These are phyloP conservation scores for Cutaneotrichosporon daszewskae DNA, from an alignment of 1,284 basidiomycete genomes.

Conservation along the genomic window DNA sequence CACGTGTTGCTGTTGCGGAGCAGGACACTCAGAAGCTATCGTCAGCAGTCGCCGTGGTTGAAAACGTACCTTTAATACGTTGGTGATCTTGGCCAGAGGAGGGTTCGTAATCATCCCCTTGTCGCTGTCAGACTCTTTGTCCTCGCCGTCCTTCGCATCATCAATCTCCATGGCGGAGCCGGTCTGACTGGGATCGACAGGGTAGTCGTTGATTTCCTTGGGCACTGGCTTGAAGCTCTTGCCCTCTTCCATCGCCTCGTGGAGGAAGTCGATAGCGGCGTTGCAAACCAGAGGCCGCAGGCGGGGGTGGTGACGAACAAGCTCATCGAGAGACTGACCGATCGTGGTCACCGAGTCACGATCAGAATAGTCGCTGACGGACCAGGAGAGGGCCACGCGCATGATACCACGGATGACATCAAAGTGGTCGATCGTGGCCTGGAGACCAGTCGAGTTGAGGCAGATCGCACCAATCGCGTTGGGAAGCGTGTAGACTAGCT, in stretches of 20 bases:
- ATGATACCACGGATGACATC: conserved; percentile 79
- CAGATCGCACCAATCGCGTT: conserved; percentile 97
- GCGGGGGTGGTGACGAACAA: conserved; percentile 90
- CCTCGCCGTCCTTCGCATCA: conserved; percentile 10
- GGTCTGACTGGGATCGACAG: conserved; percentile 8
- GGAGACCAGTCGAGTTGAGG: conserved; percentile 83
- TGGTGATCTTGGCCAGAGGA: conserved; percentile 20
- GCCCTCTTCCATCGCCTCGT: conserved; percentile 54
- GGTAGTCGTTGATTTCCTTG: conserved; percentile 21
- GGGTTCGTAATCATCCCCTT: conserved; percentile 17
- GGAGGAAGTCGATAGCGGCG: conserved; percentile 63
- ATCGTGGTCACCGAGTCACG: conserved; percentile 87
- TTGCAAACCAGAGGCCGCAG: conserved; percentile 75
- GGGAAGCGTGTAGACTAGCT: conserved; percentile 86
- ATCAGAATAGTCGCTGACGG: conserved; percentile 74
- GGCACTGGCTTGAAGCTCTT: conserved; percentile 21
- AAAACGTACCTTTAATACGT: conserved; percentile 24
- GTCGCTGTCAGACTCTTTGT: conserved; percentile 1
- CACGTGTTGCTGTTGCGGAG: conserved; percentile 55
- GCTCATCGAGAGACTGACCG: conserved; percentile 87
- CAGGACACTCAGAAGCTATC: conserved; percentile 5
- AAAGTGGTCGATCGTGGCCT: conserved; percentile 69
- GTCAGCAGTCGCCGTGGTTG: background rate
- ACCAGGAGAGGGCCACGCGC: conserved; percentile 78
- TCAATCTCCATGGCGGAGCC: background rate